Base-by-base conservation (phyloP, 495 filamentous ascomycete genomes). In the Penicillium roqueforti region DNA sequence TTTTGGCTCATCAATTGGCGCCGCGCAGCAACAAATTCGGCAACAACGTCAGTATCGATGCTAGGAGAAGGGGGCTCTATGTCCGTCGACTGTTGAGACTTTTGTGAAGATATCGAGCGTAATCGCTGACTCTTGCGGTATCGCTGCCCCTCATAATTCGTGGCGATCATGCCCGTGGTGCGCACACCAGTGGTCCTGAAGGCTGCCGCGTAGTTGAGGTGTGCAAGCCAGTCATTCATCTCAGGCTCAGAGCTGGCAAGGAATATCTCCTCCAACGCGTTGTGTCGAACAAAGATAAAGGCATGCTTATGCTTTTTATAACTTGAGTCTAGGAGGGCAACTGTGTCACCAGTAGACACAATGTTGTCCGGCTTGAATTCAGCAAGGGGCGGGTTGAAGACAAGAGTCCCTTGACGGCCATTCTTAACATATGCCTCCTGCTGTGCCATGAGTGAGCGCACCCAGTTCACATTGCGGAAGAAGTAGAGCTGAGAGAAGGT, bases 271-370 rank as follows among this genome's bases (percentile, higher is more conserved):
- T 97, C 92, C 16, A 95, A 73, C 0, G 89, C 87, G 47, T 90
- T 89, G 53, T 91, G 89, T n/a, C 89, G 80, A 40, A 95, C 87
- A 58, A 96, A 91, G 5, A 91, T 77, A 65, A 99, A 95, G 0
- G 95, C 90, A 67, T 97, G 80, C 68, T 97, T 99, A 69, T 99
- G 93, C 67, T 95, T 97, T 67, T 84, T 95, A 67, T 99, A 99
- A 32, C 74, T 86, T 13, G 80, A 76, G 67, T 99, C 93, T 52
- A 91, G 74, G 26, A 99, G 74, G 10, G 92, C 91, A 13, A 97
- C 95, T 3, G 91, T 89, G 58, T 92, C 86, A 57, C 95, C 85
- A 10, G 91, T 97, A 2, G 92, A 92, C 78, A 99, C 89, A 48
- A 95, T 75, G 7, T 80, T 87, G 67, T 97, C 93, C 6, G 91